Conservation (phyloP, 371 early-diverging fungal genomes). For the Basidiobolus meristosporus region DNA sequence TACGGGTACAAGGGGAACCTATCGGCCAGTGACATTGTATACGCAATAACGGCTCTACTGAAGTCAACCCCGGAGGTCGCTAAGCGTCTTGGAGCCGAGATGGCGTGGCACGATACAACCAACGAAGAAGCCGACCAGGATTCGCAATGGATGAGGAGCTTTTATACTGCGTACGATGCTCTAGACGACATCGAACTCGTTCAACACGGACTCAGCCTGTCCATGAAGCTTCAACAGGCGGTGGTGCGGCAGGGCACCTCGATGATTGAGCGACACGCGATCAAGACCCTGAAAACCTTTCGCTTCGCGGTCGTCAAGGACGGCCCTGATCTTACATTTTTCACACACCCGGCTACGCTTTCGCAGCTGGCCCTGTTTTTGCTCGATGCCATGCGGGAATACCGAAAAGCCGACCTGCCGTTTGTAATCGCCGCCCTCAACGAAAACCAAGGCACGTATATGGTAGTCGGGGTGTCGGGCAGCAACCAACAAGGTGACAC, state of each 20-base stretch:
- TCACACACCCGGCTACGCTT: conserved; percentile 37
- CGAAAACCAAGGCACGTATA: conserved; percentile 28
- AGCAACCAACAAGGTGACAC: conserved; percentile 29
- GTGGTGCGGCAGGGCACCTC: conserved; percentile 53
- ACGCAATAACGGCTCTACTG: conserved; percentile 54
- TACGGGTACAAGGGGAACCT: conserved; percentile 56
- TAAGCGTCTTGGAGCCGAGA: conserved; percentile 15
- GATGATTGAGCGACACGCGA: conserved; percentile 51
- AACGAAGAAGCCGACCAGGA: background rate
- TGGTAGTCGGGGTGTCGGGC: conserved; percentile 48
- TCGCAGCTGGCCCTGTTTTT: conserved; percentile 56
- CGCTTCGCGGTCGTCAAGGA: conserved; percentile 44
- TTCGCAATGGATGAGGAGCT: conserved; percentile 41
- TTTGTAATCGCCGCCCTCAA: conserved; percentile 43
- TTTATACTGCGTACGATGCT: conserved; percentile 76
- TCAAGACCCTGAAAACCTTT: conserved; percentile 43
- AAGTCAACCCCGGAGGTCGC: conserved; percentile 30
- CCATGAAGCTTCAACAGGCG: conserved; percentile 51
- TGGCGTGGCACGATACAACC: conserved; percentile 3
- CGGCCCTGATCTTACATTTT: conserved; percentile 25
- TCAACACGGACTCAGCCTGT: conserved; percentile 39
- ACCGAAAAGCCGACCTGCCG: conserved; percentile 14
- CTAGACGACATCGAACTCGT: conserved; percentile 25
- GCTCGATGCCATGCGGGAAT: conserved; percentile 54
- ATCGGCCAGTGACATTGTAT: conserved; percentile 67